phyloP scores from a whole-genome alignment of 441 rosid species.

The Aleurites moluccanus region DNA sequence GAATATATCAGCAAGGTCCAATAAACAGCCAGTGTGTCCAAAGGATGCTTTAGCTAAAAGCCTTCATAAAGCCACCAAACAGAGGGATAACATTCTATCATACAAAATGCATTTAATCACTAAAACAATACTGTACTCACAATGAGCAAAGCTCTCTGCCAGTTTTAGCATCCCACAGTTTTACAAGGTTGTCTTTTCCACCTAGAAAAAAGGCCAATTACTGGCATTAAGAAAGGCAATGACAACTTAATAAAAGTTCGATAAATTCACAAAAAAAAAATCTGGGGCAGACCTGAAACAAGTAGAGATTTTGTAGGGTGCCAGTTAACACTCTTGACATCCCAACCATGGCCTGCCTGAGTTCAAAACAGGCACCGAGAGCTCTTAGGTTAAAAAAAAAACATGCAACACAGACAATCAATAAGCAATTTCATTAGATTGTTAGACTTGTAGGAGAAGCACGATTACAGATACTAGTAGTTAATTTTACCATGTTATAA shows the following conservation, averaged over 20 bases:
- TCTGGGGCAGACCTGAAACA: constrained; percentile 68
- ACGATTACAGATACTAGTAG: not conserved
- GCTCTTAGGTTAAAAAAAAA: constrained; percentile 44
- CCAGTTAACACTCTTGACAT: constrained; percentile 99
- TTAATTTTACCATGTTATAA: not conserved
- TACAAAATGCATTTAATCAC: constrained; percentile 5
- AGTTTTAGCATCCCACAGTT: constrained; percentile 97
- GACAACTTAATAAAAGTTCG: constrained; percentile 19
- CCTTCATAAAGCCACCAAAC: not conserved
- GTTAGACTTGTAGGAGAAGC: not conserved
- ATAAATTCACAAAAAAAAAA: constrained; percentile 24
- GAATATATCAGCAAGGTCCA: not conserved
- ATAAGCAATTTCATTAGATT: constrained; percentile 12
- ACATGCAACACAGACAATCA: constrained; percentile 2
- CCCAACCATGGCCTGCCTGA: constrained; percentile 99
- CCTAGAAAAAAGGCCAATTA: constrained; percentile 49
- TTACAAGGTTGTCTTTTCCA: constrained; percentile 95
- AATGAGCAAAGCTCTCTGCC: constrained; percentile 93
- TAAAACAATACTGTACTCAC: constrained; percentile 47
- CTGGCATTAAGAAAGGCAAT: constrained; percentile 16
- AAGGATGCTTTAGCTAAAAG: not conserved
- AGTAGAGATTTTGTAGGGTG: constrained; percentile 93
- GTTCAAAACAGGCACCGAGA: constrained; percentile 60
- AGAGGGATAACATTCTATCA: too few relatives aligned
- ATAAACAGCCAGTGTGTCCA: not conserved